Percentiles rank a stretch among this genome's conserved stretches.
These are phyloP conservation scores for Leccinum subgranulosum DNA, from an alignment of 768 basidiomycete genomes.

Conservation along the genomic window DNA sequence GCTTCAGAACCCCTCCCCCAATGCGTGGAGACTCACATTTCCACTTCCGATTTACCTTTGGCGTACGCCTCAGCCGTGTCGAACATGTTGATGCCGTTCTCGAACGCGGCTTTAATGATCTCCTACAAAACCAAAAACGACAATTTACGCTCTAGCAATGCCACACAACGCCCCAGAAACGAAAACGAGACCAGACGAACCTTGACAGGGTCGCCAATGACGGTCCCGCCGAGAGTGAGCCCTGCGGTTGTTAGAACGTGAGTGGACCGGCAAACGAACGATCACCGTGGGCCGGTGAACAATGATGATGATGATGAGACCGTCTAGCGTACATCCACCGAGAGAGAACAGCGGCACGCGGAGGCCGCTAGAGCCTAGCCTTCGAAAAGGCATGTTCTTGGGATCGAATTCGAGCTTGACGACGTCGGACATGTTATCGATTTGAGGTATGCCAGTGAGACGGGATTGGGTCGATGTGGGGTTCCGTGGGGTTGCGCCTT, in stretches of 20 bases:
- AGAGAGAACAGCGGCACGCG: slow-evolving; percentile 51
- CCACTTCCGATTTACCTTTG: slow-evolving; percentile 47
- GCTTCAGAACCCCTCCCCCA: not conserved
- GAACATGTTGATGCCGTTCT: slow-evolving; percentile 51
- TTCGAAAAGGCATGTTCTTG: slow-evolving; percentile 39
- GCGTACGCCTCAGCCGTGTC: slow-evolving; percentile 46
- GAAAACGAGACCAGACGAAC: slow-evolving; percentile 8
- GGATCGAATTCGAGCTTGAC: slow-evolving; percentile 34
- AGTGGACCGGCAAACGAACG: not conserved
- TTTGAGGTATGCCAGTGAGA: not conserved
- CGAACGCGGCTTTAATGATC: slow-evolving; percentile 52
- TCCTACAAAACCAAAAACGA: slow-evolving; percentile 33
- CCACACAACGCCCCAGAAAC: not conserved
- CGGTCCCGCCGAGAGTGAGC: slow-evolving; percentile 47
- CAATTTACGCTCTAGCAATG: not conserved
- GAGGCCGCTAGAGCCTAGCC: slow-evolving; percentile 44
- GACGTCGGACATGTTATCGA: slow-evolving; percentile 18
- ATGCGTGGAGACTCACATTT: slow-evolving; percentile 39
- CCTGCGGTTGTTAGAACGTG: slow-evolving; percentile 17
- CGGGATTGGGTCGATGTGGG: not conserved
- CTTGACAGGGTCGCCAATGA: slow-evolving; percentile 52
- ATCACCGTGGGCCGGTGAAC: not conserved
- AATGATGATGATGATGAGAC: not conserved
- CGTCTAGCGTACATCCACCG: slow-evolving; percentile 42
- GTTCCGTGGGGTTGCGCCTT: not conserved